Evolutionary conservation across 1,284 basidiomycete species (phyloP), one percentile per base, ranked within the genome.

Genomic region (Naganishia cerealis): DNA sequence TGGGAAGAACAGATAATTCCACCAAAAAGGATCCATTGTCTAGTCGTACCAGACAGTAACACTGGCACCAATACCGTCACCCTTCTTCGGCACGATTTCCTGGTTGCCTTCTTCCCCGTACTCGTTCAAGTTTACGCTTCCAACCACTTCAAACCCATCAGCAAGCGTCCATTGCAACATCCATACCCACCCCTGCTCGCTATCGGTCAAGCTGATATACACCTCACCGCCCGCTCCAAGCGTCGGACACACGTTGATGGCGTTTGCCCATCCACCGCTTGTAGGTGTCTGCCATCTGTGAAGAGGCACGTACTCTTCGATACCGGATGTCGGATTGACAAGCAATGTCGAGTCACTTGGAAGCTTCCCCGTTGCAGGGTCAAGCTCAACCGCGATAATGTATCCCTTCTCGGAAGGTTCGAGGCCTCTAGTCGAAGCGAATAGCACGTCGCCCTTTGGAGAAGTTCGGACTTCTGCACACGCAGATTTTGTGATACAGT

Each of bases 181-280:
- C 58, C 76, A 71, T 16, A 81, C 72, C 21, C 75, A 73, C 16
- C 79, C 80, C 53, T 75, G 72, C 69, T 80, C 79, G 57, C 76
- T 78, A 61, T 79, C 78, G 18, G 80, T 81, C 18, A 81, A 70
- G 4, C 74, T 77, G 40, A 79, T 71, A 54, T 72, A 81, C 9
- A 76, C 73, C 62, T 73, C 69, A 0, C 71, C 73, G 0, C 66
- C 42, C 3, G 66, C 55, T 15, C 75, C 70, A 0, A 68, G 38
- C 10, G 68, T 70, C 21, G 79, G 77, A 38, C 77, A 77, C 0
- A 78, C 76, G 58, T 79, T 76, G 38, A 81, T 78, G 0, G 80
- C 80, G 67, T 81, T 81, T 1, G 81, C 81, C 80, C 80, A 81
- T 2, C 81, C 81, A n/a, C 81, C 81, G 3, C 72, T 75, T 0